Evolutionary conservation across 805 yeast species (phyloP), one percentile per base, ranked within the genome.

Genomic region (Metschnikowia sp.): DNA sequence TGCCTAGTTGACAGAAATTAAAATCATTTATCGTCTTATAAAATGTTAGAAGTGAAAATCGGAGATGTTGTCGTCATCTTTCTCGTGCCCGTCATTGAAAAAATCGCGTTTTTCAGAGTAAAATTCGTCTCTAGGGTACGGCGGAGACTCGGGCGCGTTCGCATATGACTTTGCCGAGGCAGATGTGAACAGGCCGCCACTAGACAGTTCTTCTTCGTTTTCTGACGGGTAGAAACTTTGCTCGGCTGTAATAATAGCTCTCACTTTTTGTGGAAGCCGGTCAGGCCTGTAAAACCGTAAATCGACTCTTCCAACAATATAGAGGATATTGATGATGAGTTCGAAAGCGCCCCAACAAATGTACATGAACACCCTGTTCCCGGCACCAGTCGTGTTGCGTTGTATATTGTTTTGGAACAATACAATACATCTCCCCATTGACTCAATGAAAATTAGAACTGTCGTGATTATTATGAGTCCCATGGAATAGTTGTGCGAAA

Each of bases 251-350:
- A 71, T 62, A 45, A 72, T 72, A 13, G 63, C 55, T 52, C 75
- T 60, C 44, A 72, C 74, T 42, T 61, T 64, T 37, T 59, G 57
- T 11, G 73, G 76, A 49, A 79, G 67, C 39, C 63, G 66, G 63
- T 85, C 91, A 13, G 94, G 92, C 65, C 87, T 81, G 74, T 86
- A 86, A 68, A 86, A 86, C 63, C 94, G 75, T 58, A 86, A 72
- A 62, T 86, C 94, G 43, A 83, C 80, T 62, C 95, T 77, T 13
- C 83, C 81, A 32, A 82, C 58, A 46, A 86, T 62, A 60, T 82
- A 84, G 32, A 83, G 52, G 9, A 81, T 45, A 53, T 82, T 77
- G 47, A 82, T 79, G 29, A 83, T 56, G 0, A 74, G 68, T 68
- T 86, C 94, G 40, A 83, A 68, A 4, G 76, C 78, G 32, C 92